phyloP scores from a whole-genome alignment of 495 filamentous ascomycete species.

The Annulohypoxylon stygium region DNA sequence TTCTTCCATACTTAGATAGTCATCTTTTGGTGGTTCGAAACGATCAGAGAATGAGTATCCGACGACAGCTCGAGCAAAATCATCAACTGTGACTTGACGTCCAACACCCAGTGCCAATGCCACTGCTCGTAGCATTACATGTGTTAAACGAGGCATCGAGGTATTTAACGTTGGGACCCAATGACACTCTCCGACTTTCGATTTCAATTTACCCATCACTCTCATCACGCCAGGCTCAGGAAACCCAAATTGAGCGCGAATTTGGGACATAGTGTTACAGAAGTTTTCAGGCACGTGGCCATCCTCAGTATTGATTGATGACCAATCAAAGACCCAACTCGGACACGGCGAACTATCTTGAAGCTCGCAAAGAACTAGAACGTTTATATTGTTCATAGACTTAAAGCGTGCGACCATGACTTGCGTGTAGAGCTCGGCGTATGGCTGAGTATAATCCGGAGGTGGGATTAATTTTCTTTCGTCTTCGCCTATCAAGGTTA shows the following conservation, averaged over 20 bases:
- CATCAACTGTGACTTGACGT: not conserved
- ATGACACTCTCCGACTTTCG: not conserved
- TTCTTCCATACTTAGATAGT: not conserved
- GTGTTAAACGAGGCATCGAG: not conserved
- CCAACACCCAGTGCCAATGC: not conserved
- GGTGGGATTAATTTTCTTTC: conserved; percentile 14
- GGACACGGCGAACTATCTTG: conserved; percentile 2
- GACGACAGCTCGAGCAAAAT: not conserved
- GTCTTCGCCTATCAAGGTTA: not conserved
- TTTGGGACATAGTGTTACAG: conserved; percentile 9
- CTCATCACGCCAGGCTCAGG: conserved; percentile 24
- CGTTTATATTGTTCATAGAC: not conserved
- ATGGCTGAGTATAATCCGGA: conserved; percentile 26
- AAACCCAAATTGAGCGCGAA: not conserved
- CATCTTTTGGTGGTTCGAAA: not conserved
- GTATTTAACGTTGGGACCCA: not conserved
- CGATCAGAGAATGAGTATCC: not conserved
- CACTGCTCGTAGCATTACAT: not conserved
- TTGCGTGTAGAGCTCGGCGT: conserved; percentile 14
- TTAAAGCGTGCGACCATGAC: not conserved
- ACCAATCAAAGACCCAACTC: conserved; percentile 38
- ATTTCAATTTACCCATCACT: conserved; percentile 16
- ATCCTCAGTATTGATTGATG: not conserved
- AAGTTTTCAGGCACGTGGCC: too few species aligned
- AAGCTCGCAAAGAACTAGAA: not conserved